phyloP scores from a whole-genome alignment of 805 yeast genomes.

The Teunomyces gatunensis region DNA sequence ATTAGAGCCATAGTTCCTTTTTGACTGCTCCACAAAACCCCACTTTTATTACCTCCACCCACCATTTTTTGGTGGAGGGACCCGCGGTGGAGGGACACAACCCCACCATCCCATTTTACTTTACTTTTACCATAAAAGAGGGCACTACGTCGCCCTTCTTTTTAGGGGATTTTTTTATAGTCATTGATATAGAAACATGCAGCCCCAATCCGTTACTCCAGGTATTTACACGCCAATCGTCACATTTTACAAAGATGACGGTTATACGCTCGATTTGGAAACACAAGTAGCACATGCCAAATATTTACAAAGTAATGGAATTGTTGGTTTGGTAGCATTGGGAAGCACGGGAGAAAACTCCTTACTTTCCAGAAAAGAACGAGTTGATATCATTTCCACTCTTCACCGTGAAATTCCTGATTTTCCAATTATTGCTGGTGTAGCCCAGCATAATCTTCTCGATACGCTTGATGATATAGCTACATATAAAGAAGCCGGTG shows the following conservation, averaged over 20 bases:
- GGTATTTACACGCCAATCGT: constrained; percentile 55
- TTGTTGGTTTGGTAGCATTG: constrained; percentile 46
- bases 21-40: background rate
- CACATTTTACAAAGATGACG: constrained; percentile 49
- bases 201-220: constrained; percentile 11
- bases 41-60: background rate
- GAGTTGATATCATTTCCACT: constrained; percentile 30
- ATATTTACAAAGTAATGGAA: constrained; percentile 41
- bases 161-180: no score
- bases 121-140: background rate
- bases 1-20: no score
- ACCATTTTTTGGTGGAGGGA: background rate
- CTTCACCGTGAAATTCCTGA: constrained; percentile 38
- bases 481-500: constrained; percentile 36
- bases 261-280: constrained; percentile 40
- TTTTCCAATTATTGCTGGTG: constrained; percentile 48
- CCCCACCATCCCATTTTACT: background rate
- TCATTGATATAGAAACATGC: background rate
- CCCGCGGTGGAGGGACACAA: background rate
- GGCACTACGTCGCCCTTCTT: background rate
- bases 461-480: constrained; percentile 44
- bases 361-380: constrained; percentile 46
- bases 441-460: constrained; percentile 43
- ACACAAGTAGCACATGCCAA: constrained; percentile 46
- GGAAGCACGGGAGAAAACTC: constrained; percentile 60